A percentile compares a stretch with the other conserved stretches of the same genome.
Conservation (phyloP, 2,329 filamentous ascomycete species). For the Aspergillus fructus region DNA sequence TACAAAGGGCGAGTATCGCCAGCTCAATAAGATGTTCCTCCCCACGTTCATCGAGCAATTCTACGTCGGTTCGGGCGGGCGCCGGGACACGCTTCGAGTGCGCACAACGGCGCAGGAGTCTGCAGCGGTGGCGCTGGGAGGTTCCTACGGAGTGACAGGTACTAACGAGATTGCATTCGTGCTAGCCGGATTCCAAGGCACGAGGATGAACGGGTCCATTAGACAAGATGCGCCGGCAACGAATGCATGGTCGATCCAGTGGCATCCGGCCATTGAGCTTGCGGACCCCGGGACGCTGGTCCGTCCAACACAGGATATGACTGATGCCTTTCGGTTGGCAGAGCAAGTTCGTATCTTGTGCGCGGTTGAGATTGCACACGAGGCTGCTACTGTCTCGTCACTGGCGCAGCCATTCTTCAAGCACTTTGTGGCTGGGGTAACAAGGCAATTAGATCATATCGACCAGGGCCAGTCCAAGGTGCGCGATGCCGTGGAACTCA, state of each 20-base stretch:
- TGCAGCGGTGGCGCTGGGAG: background rate
- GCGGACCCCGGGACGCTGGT: background rate
- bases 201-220: background rate
- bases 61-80: background rate
- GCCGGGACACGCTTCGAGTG: background rate
- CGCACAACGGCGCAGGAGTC: background rate
- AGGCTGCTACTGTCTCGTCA: background rate
- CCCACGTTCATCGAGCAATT: slow-evolving; percentile 3
- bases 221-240: background rate
- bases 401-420: background rate
- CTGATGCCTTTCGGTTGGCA: background rate
- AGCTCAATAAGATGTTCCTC: background rate
- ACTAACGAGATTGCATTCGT: background rate
- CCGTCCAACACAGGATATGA: background rate
- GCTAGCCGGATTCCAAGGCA: background rate
- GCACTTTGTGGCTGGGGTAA: background rate
- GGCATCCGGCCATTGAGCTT: background rate
- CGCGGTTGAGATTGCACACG: background rate
- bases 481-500: background rate
- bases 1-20: background rate
- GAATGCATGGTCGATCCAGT: background rate
- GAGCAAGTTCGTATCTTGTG: background rate
- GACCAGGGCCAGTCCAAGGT: background rate
- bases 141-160: background rate
- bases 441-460: background rate